A percentile compares a stretch with the other conserved stretches of the same genome.
Conservation (phyloP, 768 basidiomycete genomes). For the Hysterangium stoloniferum region DNA sequence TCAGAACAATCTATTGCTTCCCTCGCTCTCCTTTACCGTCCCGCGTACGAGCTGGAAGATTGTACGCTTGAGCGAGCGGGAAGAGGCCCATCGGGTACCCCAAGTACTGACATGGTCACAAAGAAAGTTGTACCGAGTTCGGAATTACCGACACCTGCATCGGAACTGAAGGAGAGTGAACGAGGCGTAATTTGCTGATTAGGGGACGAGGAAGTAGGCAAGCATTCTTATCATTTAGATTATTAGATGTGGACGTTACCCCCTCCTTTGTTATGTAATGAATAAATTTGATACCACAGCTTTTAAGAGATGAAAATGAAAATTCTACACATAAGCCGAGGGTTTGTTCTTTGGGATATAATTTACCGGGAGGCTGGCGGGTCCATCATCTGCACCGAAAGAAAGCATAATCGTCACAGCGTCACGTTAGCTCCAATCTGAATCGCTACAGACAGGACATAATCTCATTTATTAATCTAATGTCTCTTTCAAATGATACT, state of each 20-base stretch:
- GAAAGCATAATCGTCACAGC: too few relatives aligned
- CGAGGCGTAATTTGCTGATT: too few relatives aligned
- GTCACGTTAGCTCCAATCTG: too few relatives aligned
- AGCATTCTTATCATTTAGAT: background rate
- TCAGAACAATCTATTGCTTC: background rate
- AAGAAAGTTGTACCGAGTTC: background rate
- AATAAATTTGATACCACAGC: background rate
- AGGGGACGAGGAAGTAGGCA: background rate
- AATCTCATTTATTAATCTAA: too few relatives aligned
- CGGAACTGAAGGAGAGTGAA: background rate
- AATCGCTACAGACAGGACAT: too few relatives aligned
- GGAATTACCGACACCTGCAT: background rate
- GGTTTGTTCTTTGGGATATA: too few relatives aligned
- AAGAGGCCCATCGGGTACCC: conserved; percentile 34
- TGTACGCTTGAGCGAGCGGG: conserved; percentile 68
- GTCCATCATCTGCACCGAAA: too few relatives aligned
- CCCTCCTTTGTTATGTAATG: background rate
- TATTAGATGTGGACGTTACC: background rate
- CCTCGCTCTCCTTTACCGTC: conserved; percentile 40
- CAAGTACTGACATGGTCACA: background rate
- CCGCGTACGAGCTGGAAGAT: conserved; percentile 77
- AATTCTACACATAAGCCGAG: too few relatives aligned
- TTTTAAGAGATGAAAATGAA: too few relatives aligned
- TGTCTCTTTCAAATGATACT: too few relatives aligned
- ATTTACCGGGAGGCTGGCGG: too few relatives aligned